Base-by-base conservation (phyloP, 176 grass and related monocot genomes). In the Tillandsia leiboldiana region DNA sequence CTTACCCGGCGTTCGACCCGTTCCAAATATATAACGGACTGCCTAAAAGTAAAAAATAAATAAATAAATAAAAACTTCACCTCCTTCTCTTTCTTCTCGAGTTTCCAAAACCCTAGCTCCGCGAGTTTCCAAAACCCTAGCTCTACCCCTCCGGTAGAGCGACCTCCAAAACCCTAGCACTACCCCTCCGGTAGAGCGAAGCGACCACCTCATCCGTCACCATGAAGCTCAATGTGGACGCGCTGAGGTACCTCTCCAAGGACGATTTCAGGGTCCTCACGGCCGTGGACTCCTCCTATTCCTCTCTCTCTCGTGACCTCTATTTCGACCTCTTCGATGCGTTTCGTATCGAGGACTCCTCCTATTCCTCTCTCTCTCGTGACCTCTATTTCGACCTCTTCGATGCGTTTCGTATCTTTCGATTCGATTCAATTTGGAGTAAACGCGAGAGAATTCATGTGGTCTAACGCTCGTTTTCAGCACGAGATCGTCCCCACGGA, bases 151-250 rank as follows among this genome's bases (percentile, higher is more conserved):
- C 20, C 20, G 20, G 20, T 20, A 20, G n/a, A n/a, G n/a, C n/a
- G n/a, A n/a, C n/a, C n/a, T n/a, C n/a, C n/a, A n/a, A n/a, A n/a
- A n/a, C n/a, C n/a, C n/a, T n/a, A n/a, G n/a, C n/a, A n/a, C n/a
- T n/a, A n/a, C n/a, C n/a, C n/a, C n/a, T n/a, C n/a, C n/a, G n/a
- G n/a, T n/a, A n/a, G n/a, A n/a, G n/a, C n/a, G n/a, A 42, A 20
- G 20, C 20, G 20, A 20, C 20, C 20, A 20, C 20, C 20, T 20
- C 20, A 20, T 18, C 56, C 56, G 17, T 10, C n/a, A 15, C 66
- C 13, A 97, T 97, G 93, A 97, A 92, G 89, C 83, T 97, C 12
- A 82, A 97, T 64, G 86, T 92, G 12, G 79, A 97, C 84, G 86
- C 81, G 9, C 73, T 97, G 23, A 80, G 89, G 51, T 97, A 92